phyloP scores from a whole-genome alignment of 2,329 filamentous ascomycete genomes.

The Fusarium mexicanum region DNA sequence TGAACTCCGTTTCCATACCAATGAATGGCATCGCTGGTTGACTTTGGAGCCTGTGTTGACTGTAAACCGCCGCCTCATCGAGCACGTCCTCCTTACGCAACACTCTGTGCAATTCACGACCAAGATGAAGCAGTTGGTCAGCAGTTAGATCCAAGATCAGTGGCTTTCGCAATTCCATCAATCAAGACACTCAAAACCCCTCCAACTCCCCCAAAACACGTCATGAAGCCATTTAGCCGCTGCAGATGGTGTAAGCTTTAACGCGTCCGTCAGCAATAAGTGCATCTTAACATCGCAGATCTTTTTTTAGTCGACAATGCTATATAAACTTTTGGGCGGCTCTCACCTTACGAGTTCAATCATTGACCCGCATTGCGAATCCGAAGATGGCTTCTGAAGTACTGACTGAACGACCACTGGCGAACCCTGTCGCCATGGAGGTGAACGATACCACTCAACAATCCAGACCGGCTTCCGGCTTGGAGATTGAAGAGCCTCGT shows the following conservation, averaged over 20 bases:
- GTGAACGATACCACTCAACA: neutral
- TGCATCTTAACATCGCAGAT: neutral
- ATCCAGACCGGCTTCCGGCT: neutral
- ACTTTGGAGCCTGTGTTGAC: accelerated
- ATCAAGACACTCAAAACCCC: neutral
- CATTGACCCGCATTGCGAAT: too few species aligned
- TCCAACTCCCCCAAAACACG: neutral
- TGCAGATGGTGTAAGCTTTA: neutral
- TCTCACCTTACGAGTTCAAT: too few species aligned
- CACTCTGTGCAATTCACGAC: accelerated
- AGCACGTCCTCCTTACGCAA: neutral
- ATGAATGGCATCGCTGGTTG: neutral
- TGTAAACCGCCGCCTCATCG: neutral
- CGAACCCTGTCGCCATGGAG: accelerated
- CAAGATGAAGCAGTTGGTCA: neutral
- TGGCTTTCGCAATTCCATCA: neutral
- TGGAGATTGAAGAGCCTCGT: constrained; percentile 16
- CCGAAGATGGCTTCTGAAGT: constrained; percentile 8
- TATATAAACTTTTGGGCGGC: too few species aligned
- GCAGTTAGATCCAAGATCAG: neutral
- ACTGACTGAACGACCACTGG: neutral
- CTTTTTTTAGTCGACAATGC: too few species aligned
- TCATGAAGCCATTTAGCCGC: neutral
- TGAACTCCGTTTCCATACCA: too few species aligned
- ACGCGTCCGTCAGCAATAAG: constrained; percentile 5